Evolutionary conservation across 2,329 filamentous ascomycete genomes (phyloP).

Genomic region (Gyromitra esculenta): DNA sequence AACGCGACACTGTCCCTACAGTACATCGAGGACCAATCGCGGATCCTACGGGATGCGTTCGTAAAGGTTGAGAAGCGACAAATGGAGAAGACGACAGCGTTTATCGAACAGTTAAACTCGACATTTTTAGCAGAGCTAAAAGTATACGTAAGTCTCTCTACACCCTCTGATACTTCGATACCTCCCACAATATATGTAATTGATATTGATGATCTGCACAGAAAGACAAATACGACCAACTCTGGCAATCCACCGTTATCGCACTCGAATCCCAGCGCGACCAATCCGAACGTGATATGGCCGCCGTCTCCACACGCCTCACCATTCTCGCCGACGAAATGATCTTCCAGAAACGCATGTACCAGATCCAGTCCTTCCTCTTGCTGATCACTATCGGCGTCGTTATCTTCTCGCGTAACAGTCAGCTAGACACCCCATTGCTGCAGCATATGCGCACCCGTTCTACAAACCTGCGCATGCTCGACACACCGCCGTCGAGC

Average conservation of each 20-base stretch:
- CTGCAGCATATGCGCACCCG: conserved; percentile 52
- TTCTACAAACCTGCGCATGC: conserved; percentile 41
- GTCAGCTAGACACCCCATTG: conserved; percentile 43
- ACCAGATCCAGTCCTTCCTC: conserved; percentile 87
- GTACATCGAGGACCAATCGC: conserved; percentile 96
- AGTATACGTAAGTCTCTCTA: conserved; percentile 64
- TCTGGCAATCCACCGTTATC: conserved; percentile 95
- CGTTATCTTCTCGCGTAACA: conserved; percentile 72
- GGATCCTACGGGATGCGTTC: conserved; percentile 86
- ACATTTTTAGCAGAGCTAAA: conserved; percentile 85
- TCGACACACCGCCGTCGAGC: conserved; percentile 41
- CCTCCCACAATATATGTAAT: background rate
- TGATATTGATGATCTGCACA: conserved; percentile 38
- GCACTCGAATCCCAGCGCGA: conserved; percentile 89
- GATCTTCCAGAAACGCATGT: conserved; percentile 86
- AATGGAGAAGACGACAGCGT: conserved; percentile 80
- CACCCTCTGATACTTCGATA: too few relatives aligned
- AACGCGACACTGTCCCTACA: conserved; percentile 93
- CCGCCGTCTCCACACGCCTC: conserved; percentile 81
- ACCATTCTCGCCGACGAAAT: conserved; percentile 94
- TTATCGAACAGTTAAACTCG: conserved; percentile 83
- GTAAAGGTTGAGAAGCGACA: conserved; percentile 87
- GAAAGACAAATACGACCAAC: conserved; percentile 88
- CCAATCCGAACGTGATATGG: conserved; percentile 81
- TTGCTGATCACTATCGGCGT: conserved; percentile 73